Evolutionary conservation across 2,329 filamentous ascomycete genomes (phyloP).

Genomic region (Sordariomycetes sp.): DNA sequence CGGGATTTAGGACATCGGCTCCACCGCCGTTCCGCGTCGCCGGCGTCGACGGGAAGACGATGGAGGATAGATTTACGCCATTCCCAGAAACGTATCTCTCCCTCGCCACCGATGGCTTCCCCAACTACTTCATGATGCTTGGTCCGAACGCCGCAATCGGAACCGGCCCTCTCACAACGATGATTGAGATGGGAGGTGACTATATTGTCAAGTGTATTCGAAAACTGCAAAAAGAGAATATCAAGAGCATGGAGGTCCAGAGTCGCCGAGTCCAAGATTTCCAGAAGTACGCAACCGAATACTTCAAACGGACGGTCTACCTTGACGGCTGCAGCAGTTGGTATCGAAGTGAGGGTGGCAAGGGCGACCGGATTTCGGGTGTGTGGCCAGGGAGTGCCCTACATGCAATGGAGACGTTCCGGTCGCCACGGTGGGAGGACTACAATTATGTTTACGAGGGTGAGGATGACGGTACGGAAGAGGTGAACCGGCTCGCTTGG

Average conservation of each 20-base stretch:
- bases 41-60: constrained; percentile 20
- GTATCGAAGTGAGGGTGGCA: constrained; percentile 33
- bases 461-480: neutral
- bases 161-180: constrained; percentile 28
- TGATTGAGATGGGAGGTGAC: constrained; percentile 29
- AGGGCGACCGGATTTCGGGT: constrained; percentile 23
- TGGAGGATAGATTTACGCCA: constrained; percentile 22
- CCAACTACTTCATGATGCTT: constrained; percentile 33
- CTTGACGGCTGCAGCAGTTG: constrained; percentile 34
- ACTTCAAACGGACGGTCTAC: constrained; percentile 35
- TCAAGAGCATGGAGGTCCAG: constrained; percentile 26
- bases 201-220: constrained; percentile 12
- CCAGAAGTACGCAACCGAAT: constrained; percentile 28
- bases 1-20: constrained; percentile 22
- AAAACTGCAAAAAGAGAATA: constrained; percentile 12
- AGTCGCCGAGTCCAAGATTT: constrained; percentile 31
- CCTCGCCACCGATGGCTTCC: constrained; percentile 29
- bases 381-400: constrained; percentile 31
- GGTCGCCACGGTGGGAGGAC: constrained; percentile 31
- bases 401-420: constrained; percentile 26
- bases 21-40: constrained; percentile 20
- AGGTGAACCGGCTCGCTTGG: neutral
- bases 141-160: constrained; percentile 34
- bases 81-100: constrained; percentile 29
- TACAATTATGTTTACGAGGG: constrained; percentile 11